phyloP scores from a whole-genome alignment of 1,284 basidiomycete genomes.

The Puccinia novopanici region DNA sequence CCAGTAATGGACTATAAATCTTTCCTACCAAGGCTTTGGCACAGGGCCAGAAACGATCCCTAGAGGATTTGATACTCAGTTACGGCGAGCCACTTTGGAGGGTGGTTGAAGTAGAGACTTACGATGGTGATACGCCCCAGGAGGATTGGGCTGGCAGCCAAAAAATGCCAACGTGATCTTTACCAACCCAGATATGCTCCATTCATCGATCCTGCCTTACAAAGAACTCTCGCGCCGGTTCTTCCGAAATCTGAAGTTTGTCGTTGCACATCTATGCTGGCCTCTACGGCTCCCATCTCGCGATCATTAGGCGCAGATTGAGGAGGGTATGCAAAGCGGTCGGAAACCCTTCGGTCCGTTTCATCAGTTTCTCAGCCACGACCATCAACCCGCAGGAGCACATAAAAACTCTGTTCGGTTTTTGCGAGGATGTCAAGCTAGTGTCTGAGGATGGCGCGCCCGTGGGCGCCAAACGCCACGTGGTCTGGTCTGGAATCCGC shows the following conservation, averaged over 20 bases:
- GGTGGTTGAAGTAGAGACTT: slow-evolving; percentile 69
- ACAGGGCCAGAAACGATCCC: slow-evolving; percentile 76
- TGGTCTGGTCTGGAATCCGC: slow-evolving; percentile 78
- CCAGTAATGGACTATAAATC: slow-evolving; percentile 76
- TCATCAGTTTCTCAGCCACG: slow-evolving; percentile 87
- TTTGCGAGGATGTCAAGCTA: slow-evolving; percentile 68
- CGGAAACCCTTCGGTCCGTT: slow-evolving; percentile 70
- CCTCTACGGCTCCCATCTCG: slow-evolving; percentile 67
- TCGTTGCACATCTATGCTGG: slow-evolving; percentile 63
- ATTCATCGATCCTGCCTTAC: slow-evolving; percentile 78
- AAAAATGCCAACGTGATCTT: slow-evolving; percentile 61
- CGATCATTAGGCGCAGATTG: slow-evolving; percentile 73
- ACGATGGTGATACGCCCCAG: slow-evolving; percentile 83
- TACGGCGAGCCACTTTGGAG: slow-evolving; percentile 68
- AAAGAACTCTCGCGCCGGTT: slow-evolving; percentile 81
- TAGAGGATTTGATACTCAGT: slow-evolving; percentile 69
- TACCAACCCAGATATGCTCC: slow-evolving; percentile 74
- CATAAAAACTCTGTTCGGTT: slow-evolving; percentile 74
- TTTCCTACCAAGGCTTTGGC: slow-evolving; percentile 93
- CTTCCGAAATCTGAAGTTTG: slow-evolving; percentile 69
- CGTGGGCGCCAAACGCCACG: slow-evolving; percentile 69
- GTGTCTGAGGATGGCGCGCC: slow-evolving; percentile 82
- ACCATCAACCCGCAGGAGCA: slow-evolving; percentile 74
- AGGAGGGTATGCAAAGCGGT: slow-evolving; percentile 78
- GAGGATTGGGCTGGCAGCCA: slow-evolving; percentile 63